Evolutionary conservation across 345 rosid genomes (phyloP).

Genomic region (Gossypium stocksii): DNA sequence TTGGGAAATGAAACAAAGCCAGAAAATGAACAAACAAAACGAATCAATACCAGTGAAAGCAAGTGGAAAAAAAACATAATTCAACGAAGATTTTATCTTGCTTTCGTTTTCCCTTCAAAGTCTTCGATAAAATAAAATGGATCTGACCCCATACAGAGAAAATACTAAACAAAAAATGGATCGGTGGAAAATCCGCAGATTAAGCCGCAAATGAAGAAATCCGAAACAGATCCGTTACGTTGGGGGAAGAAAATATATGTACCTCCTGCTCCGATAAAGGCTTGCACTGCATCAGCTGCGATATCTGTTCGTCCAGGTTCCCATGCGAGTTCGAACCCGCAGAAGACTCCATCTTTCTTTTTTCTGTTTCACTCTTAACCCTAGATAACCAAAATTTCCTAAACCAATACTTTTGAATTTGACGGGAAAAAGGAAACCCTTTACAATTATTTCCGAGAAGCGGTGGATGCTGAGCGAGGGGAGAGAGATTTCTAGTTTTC

Average conservation of each 20-base stretch:
- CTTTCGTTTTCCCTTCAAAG: not conserved
- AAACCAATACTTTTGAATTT: too few species aligned
- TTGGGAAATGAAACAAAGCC: not conserved
- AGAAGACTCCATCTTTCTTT: constrained; percentile 34
- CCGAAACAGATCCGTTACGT: not conserved
- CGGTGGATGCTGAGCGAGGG: too few species aligned
- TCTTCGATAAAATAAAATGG: not conserved
- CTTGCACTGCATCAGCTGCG: constrained; percentile 61
- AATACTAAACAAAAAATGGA: not conserved
- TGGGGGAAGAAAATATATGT: not conserved
- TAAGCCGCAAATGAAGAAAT: not conserved
- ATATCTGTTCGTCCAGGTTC: constrained; percentile 51
- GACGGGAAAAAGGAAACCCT: too few species aligned
- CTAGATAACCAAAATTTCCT: not conserved
- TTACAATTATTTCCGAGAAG: too few species aligned
- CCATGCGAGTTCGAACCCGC: constrained; percentile 41
- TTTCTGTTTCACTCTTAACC: not conserved
- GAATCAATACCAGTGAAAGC: not conserved
- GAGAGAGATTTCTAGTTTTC: too few species aligned
- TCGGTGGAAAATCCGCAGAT: constrained; percentile 1
- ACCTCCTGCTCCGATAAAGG: constrained; percentile 57
- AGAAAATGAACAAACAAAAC: not conserved
- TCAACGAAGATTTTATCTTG: not conserved
- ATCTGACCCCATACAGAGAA: not conserved
- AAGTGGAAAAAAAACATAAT: not conserved